Evolutionary conservation across 1,284 basidiomycete species (phyloP).

Genomic region (Marasmius sp.): DNA sequence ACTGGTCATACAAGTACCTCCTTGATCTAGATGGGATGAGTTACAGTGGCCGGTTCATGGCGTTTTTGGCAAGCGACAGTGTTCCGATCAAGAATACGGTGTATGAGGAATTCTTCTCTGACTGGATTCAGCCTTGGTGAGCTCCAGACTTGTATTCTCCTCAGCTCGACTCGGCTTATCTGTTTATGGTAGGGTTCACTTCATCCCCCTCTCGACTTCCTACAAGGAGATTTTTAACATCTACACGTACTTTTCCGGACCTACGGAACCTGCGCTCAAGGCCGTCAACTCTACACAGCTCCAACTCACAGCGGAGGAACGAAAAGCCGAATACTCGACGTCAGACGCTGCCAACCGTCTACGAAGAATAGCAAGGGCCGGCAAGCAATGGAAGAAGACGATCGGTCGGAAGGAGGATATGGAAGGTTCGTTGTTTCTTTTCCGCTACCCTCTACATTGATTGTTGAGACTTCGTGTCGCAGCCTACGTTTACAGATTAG

Average conservation of each 20-base stretch:
- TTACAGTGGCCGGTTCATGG: conserved; percentile 89
- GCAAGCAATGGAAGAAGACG: conserved; percentile 86
- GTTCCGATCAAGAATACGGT: conserved; percentile 88
- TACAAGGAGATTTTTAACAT: conserved; percentile 93
- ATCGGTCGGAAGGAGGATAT: conserved; percentile 83
- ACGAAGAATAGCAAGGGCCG: conserved; percentile 81
- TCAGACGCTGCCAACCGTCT: conserved; percentile 74
- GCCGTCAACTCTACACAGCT: conserved; percentile 51
- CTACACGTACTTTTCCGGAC: conserved; percentile 86
- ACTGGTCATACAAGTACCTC: conserved; percentile 93
- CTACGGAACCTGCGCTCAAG: conserved; percentile 58
- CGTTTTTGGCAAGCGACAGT: conserved; percentile 84
- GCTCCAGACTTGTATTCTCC: conserved; percentile 21
- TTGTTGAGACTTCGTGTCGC: conserved; percentile 16
- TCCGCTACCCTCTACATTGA: neutral
- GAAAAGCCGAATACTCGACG: conserved; percentile 26
- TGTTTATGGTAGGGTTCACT: conserved; percentile 75
- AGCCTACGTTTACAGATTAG: conserved; percentile 87
- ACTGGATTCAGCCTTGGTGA: conserved; percentile 83
- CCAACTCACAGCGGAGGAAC: conserved; percentile 19
- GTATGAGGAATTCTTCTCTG: conserved; percentile 86
- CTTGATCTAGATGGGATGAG: conserved; percentile 93
- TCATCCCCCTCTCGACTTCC: conserved; percentile 82
- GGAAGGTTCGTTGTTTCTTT: conserved; percentile 56
- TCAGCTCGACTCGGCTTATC: conserved; percentile 3